Evolutionary conservation across 257 asterid species (phyloP).

Genomic region (Fraxinus pennsylvanica): DNA sequence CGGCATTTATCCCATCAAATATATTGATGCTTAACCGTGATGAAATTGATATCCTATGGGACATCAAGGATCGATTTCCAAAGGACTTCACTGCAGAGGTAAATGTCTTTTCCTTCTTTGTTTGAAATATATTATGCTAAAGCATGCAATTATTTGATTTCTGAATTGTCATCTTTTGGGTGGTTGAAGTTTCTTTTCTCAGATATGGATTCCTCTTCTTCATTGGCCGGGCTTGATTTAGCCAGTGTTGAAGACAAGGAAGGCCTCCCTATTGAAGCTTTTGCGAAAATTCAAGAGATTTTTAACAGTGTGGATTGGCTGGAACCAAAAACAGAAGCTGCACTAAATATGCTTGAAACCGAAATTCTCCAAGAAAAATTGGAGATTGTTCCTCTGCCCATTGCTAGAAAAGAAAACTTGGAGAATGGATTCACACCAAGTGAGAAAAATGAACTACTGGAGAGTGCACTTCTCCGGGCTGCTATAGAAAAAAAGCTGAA

Average conservation of each 20-base stretch:
- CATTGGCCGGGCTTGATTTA: slow-evolving; percentile 31
- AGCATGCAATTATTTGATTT: slow-evolving; percentile 9
- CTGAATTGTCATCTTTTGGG: slow-evolving; percentile 21
- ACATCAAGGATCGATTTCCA: slow-evolving; percentile 48
- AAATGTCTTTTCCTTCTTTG: slow-evolving; percentile 22
- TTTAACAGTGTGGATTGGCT: slow-evolving; percentile 40
- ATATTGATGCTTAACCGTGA: slow-evolving; percentile 51
- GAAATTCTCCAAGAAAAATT: slow-evolving; percentile 37
- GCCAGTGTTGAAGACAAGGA: slow-evolving; percentile 37
- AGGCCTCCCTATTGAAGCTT: slow-evolving; percentile 53
- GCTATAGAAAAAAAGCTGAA: slow-evolving; percentile 6
- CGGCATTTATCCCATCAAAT: slow-evolving; percentile 60
- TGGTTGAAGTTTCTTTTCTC: slow-evolving; percentile 57
- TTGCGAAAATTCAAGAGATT: slow-evolving; percentile 42
- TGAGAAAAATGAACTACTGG: slow-evolving; percentile 13
- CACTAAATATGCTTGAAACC: slow-evolving; percentile 32
- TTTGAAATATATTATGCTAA: neutral
- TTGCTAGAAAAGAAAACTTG: slow-evolving; percentile 26
- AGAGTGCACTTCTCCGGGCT: slow-evolving; percentile 15
- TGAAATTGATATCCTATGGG: slow-evolving; percentile 60
- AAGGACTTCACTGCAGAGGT: slow-evolving; percentile 72
- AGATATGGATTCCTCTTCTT: slow-evolving; percentile 54
- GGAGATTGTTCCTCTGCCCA: slow-evolving; percentile 27
- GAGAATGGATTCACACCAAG: slow-evolving; percentile 18
- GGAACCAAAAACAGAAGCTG: slow-evolving; percentile 36